Conservation (phyloP, 495 filamentous ascomycete genomes). For the Aspergillus heteromorphus region DNA sequence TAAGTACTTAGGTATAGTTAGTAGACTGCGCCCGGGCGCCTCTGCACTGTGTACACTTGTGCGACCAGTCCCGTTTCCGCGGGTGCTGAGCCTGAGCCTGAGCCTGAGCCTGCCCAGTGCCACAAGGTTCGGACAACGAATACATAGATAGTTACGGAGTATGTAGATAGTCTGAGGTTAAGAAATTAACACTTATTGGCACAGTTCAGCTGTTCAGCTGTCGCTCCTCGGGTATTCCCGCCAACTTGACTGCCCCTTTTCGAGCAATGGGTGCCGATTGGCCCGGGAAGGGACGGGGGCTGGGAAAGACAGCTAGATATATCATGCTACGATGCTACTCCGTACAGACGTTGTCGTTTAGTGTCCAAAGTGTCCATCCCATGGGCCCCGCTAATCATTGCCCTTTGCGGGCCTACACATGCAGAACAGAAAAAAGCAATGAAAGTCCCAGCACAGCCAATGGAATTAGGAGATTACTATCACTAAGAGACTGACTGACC, state of each 20-base stretch:
- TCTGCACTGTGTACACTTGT: conserved; percentile 2
- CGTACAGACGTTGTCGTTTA: too few species aligned
- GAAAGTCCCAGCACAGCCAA: neutral
- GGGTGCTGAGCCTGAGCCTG: too few species aligned
- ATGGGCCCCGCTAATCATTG: neutral
- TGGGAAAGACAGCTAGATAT: too few species aligned
- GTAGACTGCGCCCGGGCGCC: neutral
- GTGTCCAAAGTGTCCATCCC: too few species aligned
- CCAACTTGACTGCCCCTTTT: neutral
- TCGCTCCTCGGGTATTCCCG: neutral
- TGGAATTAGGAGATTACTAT: neutral
- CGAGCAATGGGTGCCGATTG: neutral
- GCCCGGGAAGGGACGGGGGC: too few species aligned
- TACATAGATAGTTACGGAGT: too few species aligned
- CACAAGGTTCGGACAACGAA: neutral
- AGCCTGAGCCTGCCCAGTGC: too few species aligned
- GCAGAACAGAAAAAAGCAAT: neutral
- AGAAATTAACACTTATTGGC: too few species aligned
- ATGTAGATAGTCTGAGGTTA: neutral
- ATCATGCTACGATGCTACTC: too few species aligned
- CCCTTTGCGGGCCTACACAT: neutral
- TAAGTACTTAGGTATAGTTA: too few species aligned
- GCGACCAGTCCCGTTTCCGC: neutral
- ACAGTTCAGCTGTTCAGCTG: neutral
- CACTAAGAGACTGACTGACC: neutral